Base-by-base conservation (phyloP, 257 asterid species). In the Jaltomata sinuosa region DNA sequence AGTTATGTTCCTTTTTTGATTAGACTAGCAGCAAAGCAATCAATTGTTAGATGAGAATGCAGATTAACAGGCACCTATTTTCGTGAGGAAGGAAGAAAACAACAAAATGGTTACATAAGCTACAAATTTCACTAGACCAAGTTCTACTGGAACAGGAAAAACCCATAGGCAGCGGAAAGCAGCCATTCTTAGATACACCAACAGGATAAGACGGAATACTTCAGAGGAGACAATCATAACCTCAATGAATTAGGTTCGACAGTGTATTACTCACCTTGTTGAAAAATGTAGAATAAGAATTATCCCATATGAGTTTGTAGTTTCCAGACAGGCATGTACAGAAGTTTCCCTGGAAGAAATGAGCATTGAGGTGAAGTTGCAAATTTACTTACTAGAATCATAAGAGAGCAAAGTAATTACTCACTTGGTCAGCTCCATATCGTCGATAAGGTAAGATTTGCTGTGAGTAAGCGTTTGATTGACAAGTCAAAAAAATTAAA, bases 241-340 rank as follows among this genome's bases (percentile, higher is more conserved):
- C 25, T 49, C 62, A 49, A 27, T 47, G 0, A 77, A 77, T 77
- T 4, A 27, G 62, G 81, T 16, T 76, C 2, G 3, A 4, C 34
- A 50, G 49, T 67, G 49, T 67, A 80, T 52, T 40, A 85, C 90
- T 38, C n/a, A 95, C 98, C 98, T 97, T 97, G 65, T 84, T 92
- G 81, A 97, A 97, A 88, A 97, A 95, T 22, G 97, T 79, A 21
- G 99, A 95, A 88, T 91, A 93, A 22, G 98, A 90, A 85, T 97
- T 97, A 83, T 97, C 99, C 99, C 98, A 97, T 83, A 93, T 84
- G 84, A 97, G 98, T 88, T 89, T 97, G 97, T 97, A 97, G 90
- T 91, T 92, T 85, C 99, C 99, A 61, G 98, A 83, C 85, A 90
- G 79, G 68, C 92, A 88, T 15, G 99, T 89, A 87, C 97, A 94